Conservation (phyloP, 768 basidiomycete genomes). For the Leccinum obscurum region DNA sequence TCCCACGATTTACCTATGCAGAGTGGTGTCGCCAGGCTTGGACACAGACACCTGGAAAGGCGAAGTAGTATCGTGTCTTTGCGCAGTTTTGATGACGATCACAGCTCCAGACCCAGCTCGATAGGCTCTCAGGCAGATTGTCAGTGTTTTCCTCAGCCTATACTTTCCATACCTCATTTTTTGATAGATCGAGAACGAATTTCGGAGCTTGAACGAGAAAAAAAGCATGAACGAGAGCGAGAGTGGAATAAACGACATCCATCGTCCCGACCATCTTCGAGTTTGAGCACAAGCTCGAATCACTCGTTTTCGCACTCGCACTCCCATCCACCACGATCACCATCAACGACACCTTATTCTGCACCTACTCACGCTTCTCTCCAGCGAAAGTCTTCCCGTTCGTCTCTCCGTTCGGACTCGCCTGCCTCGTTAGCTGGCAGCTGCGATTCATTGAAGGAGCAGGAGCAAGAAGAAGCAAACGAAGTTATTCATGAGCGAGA, state of each 20-base stretch:
- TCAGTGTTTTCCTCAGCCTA: conserved; percentile 32
- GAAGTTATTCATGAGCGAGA: conserved; percentile 54
- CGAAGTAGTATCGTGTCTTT: conserved; percentile 43
- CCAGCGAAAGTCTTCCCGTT: conserved; percentile 36
- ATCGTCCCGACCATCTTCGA: conserved; percentile 44
- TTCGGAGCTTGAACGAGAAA: conserved; percentile 44
- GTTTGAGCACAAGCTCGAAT: conserved; percentile 39
- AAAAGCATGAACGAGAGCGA: conserved; percentile 48
- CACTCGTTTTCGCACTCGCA: conserved; percentile 36
- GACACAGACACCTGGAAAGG: conserved; percentile 20
- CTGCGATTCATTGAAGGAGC: conserved; percentile 36
- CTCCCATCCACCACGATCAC: conserved; percentile 40
- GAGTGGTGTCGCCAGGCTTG: conserved; percentile 6
- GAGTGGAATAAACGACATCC: conserved; percentile 54
- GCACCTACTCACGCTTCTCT: conserved; percentile 33
- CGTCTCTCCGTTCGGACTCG: conserved; percentile 42
- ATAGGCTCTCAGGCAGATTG: conserved; percentile 52
- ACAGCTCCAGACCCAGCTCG: conserved; percentile 46
- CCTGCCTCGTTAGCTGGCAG: conserved; percentile 41
- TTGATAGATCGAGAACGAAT: conserved; percentile 46
- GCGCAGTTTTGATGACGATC: conserved; percentile 41
- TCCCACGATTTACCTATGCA: conserved; percentile 19
- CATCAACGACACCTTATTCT: conserved; percentile 38
- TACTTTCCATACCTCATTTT: neutral
- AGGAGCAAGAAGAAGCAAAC: conserved; percentile 28